Evolutionary conservation across 106 monocot species (phyloP).

Genomic region (Dendrobium catenatum): DNA sequence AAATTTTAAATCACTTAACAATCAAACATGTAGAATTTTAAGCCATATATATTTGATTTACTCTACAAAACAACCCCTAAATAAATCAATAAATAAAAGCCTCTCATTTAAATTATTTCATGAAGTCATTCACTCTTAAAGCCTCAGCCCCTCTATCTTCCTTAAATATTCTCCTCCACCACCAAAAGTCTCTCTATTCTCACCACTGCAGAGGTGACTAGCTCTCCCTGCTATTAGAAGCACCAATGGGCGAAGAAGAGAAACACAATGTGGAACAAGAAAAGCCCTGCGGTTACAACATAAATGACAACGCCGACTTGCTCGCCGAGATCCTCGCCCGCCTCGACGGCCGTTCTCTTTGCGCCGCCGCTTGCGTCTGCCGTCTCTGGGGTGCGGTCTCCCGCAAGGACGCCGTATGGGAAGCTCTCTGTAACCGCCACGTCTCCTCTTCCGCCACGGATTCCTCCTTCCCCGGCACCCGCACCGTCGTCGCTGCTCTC

Average conservation of each 20-base stretch:
- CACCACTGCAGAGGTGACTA: not conserved
- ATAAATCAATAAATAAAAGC: too few relatives aligned
- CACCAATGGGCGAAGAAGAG: not conserved
- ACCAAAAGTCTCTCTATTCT: not conserved
- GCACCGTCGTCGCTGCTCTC: constrained; percentile 8
- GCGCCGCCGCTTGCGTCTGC: constrained; percentile 19
- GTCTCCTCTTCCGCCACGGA: not conserved
- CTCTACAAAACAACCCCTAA: too few relatives aligned
- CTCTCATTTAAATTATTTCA: too few relatives aligned
- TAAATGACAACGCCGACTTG: constrained; percentile 21
- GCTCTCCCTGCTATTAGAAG: too few relatives aligned
- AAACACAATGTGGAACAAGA: not conserved
- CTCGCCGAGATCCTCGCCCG: constrained; percentile 14
- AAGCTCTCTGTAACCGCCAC: constrained; percentile 22
- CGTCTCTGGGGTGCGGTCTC: constrained; percentile 12
- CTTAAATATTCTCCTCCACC: not conserved
- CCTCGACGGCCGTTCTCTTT: constrained; percentile 22
- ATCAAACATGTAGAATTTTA: too few relatives aligned
- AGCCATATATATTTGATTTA: too few relatives aligned
- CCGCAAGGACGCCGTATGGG: constrained; percentile 25
- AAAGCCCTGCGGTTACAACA: constrained; percentile 9
- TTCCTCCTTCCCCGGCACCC: not conserved
- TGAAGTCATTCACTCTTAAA: too few relatives aligned
- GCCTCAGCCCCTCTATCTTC: not conserved
- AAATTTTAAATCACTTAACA: too few relatives aligned